Conservation (phyloP, 2,329 filamentous ascomycete species). For the Botryotinia convoluta region DNA sequence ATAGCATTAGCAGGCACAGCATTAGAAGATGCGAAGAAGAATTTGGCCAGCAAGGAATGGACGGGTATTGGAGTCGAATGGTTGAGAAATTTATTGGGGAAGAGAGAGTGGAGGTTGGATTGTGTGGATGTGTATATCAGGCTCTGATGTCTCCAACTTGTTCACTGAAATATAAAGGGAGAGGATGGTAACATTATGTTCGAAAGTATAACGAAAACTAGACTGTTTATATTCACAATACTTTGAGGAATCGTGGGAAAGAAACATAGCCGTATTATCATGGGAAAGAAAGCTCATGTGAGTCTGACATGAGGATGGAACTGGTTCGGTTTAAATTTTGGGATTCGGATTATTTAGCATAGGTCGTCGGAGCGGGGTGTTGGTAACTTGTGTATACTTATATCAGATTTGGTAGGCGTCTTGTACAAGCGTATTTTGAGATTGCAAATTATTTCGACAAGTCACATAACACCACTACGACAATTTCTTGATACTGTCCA, state of each 20-base stretch:
- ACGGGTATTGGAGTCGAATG: conserved; percentile 80
- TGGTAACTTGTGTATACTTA: conserved; percentile 6
- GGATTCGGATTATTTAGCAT: conserved; percentile 3
- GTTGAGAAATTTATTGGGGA: conserved; percentile 76
- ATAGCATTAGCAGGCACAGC: conserved; percentile 65
- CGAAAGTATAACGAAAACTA: neutral
- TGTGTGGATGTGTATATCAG: conserved; percentile 86
- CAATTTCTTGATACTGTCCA: neutral
- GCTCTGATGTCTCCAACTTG: conserved; percentile 47
- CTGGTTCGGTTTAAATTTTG: neutral
- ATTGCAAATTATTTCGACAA: neutral
- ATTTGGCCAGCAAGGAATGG: conserved; percentile 59
- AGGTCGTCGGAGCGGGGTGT: conserved; percentile 7
- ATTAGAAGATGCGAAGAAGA: conserved; percentile 55
- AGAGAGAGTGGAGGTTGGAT: conserved; percentile 84
- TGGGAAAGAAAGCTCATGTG: neutral
- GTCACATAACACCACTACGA: neutral
- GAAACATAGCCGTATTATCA: neutral
- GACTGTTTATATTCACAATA: neutral
- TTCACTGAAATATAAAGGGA: neutral
- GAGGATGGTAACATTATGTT: neutral
- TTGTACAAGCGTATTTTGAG: neutral
- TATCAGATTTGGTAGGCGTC: neutral
- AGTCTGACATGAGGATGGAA: neutral
- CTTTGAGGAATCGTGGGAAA: neutral